Evolutionary conservation across 2,329 filamentous ascomycete genomes (phyloP).

Genomic region (Venturia pyrina): DNA sequence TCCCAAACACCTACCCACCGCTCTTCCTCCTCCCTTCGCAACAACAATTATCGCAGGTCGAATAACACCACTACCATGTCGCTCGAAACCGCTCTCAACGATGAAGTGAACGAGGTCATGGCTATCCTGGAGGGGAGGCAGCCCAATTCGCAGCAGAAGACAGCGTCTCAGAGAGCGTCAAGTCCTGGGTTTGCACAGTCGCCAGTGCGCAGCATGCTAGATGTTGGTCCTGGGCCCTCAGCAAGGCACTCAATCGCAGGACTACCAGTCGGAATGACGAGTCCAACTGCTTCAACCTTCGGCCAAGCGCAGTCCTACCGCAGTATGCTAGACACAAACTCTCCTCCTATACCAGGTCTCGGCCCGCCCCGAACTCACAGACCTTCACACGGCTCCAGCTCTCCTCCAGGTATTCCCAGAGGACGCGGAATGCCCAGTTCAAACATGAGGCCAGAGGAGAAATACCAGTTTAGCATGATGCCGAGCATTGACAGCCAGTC

Average conservation of each 20-base stretch:
- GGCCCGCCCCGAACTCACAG: background rate
- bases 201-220: constrained; percentile 56
- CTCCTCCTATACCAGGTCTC: background rate
- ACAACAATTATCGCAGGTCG: background rate
- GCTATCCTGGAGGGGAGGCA: constrained; percentile 51
- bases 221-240: constrained; percentile 17
- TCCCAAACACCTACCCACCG: background rate
- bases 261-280: constrained; percentile 24
- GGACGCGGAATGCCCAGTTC: constrained; percentile 16
- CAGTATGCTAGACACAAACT: constrained; percentile 28
- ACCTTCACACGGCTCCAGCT: constrained; percentile 14
- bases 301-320: constrained; percentile 15
- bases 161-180: constrained; percentile 38
- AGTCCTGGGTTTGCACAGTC: constrained; percentile 40
- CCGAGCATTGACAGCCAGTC: constrained; percentile 34
- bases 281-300: constrained; percentile 18
- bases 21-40: background rate
- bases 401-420: constrained; percentile 24
- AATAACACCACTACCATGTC: constrained; percentile 44
- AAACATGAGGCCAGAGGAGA: constrained; percentile 27
- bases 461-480: constrained; percentile 36
- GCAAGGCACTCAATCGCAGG: constrained; percentile 27
- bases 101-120: constrained; percentile 65
- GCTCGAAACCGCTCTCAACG: constrained; percentile 65
- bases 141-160: constrained; percentile 17